Base-by-base conservation (phyloP, 305 asterid species). In the Fraxinus sp. region DNA sequence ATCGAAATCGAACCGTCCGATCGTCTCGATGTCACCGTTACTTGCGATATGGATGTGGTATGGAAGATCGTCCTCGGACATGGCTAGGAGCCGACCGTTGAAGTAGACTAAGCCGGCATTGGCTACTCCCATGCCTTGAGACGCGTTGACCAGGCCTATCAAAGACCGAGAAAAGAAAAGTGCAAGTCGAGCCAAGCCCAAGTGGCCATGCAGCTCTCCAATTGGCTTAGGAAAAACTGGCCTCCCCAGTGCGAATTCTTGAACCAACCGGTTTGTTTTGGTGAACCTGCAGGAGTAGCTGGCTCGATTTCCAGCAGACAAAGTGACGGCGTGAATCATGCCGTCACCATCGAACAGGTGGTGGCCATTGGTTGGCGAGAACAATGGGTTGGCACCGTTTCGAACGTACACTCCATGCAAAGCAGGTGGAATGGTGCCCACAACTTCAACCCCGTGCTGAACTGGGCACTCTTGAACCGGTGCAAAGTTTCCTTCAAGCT, bases 311-410 rank as follows among this genome's bases (percentile, higher is more conserved):
- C 81, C 86, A 0, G 79, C 73, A 2, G 78, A 68, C 0, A 91
- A 49, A 0, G 80, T 89, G 52, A 92, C 87, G 6, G 91, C 97
- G 28, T 92, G 95, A 49, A 92, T 84, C 93, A 92, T 92, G 71
- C 94, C 92, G 26, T 92, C 96, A 0, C 96, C 96, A 78, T 92
- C 94, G 73, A 92, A 92, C 18, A 91, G 86, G 75, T 92, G 97
- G 91, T 90, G 93, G 22, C 97, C 92, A 70, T 83, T 82, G 82
- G 16, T 66, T 0, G 93, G 97, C 22, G 68, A 3, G 62, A 89
- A 86, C 11, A 86, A 49, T 0, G 95, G 92, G 84, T 92, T 92
- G 0, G 92, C 92, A 1, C 97, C 97, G n/a, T 92, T 92, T 81
- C 95, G 71, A 26, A 91, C 81, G 64, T 91, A 92, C 52, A 89